Evolutionary conservation across 495 filamentous ascomycete genomes (phyloP), one percentile per base, ranked within the genome.

Genomic region (Lasiosphaeris hirsuta): DNA sequence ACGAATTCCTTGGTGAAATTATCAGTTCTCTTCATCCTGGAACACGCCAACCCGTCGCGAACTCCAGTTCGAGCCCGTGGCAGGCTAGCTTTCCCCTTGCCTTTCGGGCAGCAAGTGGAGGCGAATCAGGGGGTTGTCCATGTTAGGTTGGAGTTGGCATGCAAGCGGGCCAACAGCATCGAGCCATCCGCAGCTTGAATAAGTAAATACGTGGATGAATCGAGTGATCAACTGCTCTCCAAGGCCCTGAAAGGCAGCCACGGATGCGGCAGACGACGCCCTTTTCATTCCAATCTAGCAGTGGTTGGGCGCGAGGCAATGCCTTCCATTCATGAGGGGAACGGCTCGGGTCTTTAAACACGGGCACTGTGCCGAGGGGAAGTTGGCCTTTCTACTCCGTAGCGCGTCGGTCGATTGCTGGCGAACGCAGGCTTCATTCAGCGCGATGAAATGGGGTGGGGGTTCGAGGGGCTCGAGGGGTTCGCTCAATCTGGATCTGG

Each of bases 371-470:
- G 30, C 47, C 47, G 47, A 40, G 30, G 35, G 8, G 23, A 30
- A 5, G 17, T 1, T 4, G 13, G 8, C 15, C 18, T 49, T 35
- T 15, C 23, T 38, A n/a, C n/a, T n/a, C n/a, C n/a, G n/a, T n/a
- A 51, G 49, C 46, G 46, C 19, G 46, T 49, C 46, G 14, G 46
- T 36, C 46, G 46, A 49, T 37, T 14, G 45, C 33, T 19, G 46
- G 46, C 46, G 46, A 37, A 49, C 46, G 46, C 19, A 13, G 46
- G 18, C 46, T 49, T 23, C 46, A 33, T 49, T 23, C 46, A 33
- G 23, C 23, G 23, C 23, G 23, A 30, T 46, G 23, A 23, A 30
- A 30, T 37, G 23, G 19, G 19, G 33, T 19, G 46, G 19, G 33
- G 46, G 46, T 34, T 35, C 23, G 19, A 17, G 43, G 15, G 43